Percentiles rank a stretch among this genome's conserved stretches.
phyloP scores from a whole-genome alignment of 768 basidiomycete genomes.

The Leucogyrophana mollusca region DNA sequence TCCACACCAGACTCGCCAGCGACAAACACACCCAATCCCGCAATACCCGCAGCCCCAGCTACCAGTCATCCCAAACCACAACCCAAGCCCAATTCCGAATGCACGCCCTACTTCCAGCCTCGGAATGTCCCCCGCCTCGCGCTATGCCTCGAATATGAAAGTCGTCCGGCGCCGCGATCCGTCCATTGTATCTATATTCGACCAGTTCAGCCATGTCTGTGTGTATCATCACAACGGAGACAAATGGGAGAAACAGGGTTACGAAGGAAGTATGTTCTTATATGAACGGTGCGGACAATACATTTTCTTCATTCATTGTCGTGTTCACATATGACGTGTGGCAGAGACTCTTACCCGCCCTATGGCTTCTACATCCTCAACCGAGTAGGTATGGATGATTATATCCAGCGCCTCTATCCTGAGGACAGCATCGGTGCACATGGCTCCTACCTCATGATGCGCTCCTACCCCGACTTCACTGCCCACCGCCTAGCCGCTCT shows the following conservation, averaged over 20 bases:
- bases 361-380: conserved; percentile 87
- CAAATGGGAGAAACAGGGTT: conserved; percentile 83
- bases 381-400: conserved; percentile 77
- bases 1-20: conserved; percentile 1
- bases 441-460: conserved; percentile 70
- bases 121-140: conserved; percentile 63
- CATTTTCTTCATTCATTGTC: background rate
- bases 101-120: conserved; percentile 7
- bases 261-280: conserved; percentile 87
- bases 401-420: conserved; percentile 70
- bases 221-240: conserved; percentile 72
- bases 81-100: conserved; percentile 7
- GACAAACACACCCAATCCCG: background rate
- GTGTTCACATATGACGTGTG: conserved; percentile 5
- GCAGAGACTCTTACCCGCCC: conserved; percentile 72
- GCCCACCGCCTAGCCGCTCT: conserved; percentile 39
- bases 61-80: conserved; percentile 5
- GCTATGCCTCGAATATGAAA: conserved; percentile 78
- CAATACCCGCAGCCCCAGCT: background rate
- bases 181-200: conserved; percentile 75
- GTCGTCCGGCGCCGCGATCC: conserved; percentile 78
- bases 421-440: conserved; percentile 68
- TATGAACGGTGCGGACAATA: conserved; percentile 66
- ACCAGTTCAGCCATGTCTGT: conserved; percentile 88
- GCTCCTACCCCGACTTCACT: conserved; percentile 71